phyloP scores from a whole-genome alignment of 2,329 filamentous ascomycete genomes.

The Penicillium paneum region DNA sequence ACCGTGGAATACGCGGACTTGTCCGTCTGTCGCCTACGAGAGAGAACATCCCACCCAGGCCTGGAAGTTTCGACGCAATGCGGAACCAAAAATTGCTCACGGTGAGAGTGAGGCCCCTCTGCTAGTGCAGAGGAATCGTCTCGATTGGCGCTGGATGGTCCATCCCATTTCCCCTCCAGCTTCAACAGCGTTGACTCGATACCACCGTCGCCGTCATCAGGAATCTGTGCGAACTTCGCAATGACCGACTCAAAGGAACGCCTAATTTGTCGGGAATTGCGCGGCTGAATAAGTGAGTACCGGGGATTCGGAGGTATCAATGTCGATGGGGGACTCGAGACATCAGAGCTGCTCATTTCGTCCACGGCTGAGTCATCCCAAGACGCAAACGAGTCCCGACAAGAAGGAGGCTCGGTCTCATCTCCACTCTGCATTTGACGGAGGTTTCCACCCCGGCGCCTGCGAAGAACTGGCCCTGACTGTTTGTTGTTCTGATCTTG shows the following conservation, averaged over 20 bases:
- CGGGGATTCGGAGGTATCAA: constrained; percentile 33
- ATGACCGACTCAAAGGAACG: constrained; percentile 86
- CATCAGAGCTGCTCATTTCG: constrained; percentile 15
- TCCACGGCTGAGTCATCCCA: constrained; percentile 30
- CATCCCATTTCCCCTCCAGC: constrained; percentile 79
- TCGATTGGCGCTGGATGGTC: constrained; percentile 23
- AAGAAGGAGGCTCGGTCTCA: constrained; percentile 52
- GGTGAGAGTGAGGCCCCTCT: not conserved
- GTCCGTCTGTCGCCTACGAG: constrained; percentile 26
- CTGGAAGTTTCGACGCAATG: constrained; percentile 6
- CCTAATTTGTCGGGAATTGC: constrained; percentile 56
- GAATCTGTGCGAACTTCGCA: constrained; percentile 79
- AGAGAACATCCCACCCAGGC: constrained; percentile 16
- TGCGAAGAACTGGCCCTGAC: constrained; percentile 58
- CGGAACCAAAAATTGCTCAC: not conserved
- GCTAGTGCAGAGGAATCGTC: constrained; percentile 6
- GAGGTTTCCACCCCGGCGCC: constrained; percentile 72
- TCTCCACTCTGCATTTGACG: constrained; percentile 64
- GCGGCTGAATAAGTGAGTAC: constrained; percentile 48
- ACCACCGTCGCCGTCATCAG: constrained; percentile 83
- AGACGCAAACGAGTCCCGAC: constrained; percentile 38
- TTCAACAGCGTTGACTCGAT: constrained; percentile 91
- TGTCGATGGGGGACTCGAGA: constrained; percentile 27
- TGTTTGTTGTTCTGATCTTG: constrained; percentile 25
- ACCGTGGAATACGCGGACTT: constrained; percentile 27